Conservation (phyloP, 1,284 basidiomycete genomes). For the Papiliotrema fonsecae region DNA sequence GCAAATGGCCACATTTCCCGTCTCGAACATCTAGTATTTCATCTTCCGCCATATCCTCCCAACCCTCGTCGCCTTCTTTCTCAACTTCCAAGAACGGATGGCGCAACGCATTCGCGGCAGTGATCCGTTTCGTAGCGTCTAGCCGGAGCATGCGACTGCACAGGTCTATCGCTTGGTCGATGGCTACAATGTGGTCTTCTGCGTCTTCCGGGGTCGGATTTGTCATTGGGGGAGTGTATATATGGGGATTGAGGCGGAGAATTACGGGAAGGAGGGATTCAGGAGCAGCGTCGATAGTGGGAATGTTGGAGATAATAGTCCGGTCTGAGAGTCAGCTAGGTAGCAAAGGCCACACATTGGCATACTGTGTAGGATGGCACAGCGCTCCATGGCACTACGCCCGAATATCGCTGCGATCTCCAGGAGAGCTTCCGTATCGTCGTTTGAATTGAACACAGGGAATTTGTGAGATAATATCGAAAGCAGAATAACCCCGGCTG, state of each 20-base stretch:
- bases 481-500: slow-evolving; percentile 84
- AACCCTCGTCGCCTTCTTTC: slow-evolving; percentile 9
- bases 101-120: slow-evolving; percentile 66
- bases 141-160: slow-evolving; percentile 66
- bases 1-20: slow-evolving; percentile 39
- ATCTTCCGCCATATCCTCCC: slow-evolving; percentile 8
- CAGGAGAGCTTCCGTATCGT: slow-evolving; percentile 92
- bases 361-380: slow-evolving; percentile 85
- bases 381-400: slow-evolving; percentile 72
- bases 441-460: slow-evolving; percentile 88
- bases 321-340: slow-evolving; percentile 57
- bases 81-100: slow-evolving; percentile 62
- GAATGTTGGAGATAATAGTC: slow-evolving; percentile 78
- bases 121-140: slow-evolving; percentile 68
- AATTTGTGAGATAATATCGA: slow-evolving; percentile 92
- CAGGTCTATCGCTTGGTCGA: slow-evolving; percentile 68
- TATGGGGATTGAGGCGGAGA: slow-evolving; percentile 66
- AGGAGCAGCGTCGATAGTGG: slow-evolving; percentile 62
- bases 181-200: slow-evolving; percentile 52
- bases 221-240: slow-evolving; percentile 56
- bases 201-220: slow-evolving; percentile 37
- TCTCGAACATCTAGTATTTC: slow-evolving; percentile 23
- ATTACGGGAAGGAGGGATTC: slow-evolving; percentile 68
- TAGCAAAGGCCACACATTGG: slow-evolving; percentile 11
- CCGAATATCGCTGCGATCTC: slow-evolving; percentile 90